These are phyloP conservation scores for Didymellaceae sp. DNA, from an alignment of 2,329 filamentous ascomycete species.

Conservation along the genomic window DNA sequence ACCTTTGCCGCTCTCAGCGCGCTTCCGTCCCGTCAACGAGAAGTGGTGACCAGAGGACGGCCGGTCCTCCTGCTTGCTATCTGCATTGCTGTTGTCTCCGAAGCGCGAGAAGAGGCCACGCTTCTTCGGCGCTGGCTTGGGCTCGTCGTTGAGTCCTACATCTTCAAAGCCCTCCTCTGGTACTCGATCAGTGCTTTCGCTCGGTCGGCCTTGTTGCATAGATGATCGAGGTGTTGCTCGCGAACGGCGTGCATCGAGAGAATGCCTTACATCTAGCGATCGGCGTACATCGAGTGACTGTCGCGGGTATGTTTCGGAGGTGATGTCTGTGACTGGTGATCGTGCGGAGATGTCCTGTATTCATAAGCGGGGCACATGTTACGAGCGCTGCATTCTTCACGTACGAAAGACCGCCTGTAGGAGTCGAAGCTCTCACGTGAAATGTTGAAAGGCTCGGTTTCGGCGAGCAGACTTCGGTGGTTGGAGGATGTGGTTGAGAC, in stretches of 20 bases:
- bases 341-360: constrained; percentile 85
- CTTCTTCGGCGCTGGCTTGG: constrained; percentile 71
- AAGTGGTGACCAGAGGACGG: constrained; percentile 61
- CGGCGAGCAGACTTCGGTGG: constrained; percentile 71
- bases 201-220: constrained; percentile 62
- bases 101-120: constrained; percentile 83
- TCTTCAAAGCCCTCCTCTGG: constrained; percentile 89
- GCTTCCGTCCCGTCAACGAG: constrained; percentile 74
- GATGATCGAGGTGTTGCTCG: constrained; percentile 68
- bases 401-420: constrained; percentile 91
- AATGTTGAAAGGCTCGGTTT: constrained; percentile 93
- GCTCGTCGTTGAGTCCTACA: constrained; percentile 82
- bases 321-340: constrained; percentile 71
- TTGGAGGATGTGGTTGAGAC: constrained; percentile 61
- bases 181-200: constrained; percentile 64
- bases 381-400: constrained; percentile 45
- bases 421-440: constrained; percentile 97
- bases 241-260: constrained; percentile 53
- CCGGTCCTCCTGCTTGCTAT: constrained; percentile 48
- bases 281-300: constrained; percentile 64
- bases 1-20: constrained; percentile 70
- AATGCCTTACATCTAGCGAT: constrained; percentile 77
- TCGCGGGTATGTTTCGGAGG: constrained; percentile 62
- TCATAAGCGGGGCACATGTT: constrained; percentile 29
- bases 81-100: constrained; percentile 60